Evolutionary conservation across 2,329 filamentous ascomycete species (phyloP), one percentile per base, ranked within the genome.

Genomic region (Diaporthe sp.): DNA sequence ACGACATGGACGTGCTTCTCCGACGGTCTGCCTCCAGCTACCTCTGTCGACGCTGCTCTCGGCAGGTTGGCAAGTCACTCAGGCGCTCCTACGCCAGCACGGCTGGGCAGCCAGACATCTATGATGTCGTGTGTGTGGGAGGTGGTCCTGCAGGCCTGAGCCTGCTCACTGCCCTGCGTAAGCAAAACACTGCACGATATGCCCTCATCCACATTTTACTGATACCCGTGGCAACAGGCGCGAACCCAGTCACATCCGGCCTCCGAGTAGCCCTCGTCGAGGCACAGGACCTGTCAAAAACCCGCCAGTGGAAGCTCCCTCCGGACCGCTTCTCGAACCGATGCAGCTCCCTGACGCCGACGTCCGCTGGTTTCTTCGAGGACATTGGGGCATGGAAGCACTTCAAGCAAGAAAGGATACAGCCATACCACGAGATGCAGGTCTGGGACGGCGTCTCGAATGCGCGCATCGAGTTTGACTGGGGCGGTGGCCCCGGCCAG

Each of bases 361-460:
- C 94, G 0, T 98, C 96, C 0, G 93, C 95, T n/a, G 89, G 88
- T 4, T 98, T 97, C 81, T 89, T 98, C 77, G 89, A 94, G 81
- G 87, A 89, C 6, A 97, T 98, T 76, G 97, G 96, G 49, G 95
- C 94, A 68, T 98, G 96, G 97, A 82, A 88, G 9, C 92, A 97
- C 81, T 87, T 98, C 76, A 89, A 94, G 79, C 86, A 88, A 57
- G 87, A 91, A 8, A 92, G 97, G 44, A 91, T 97, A 46, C 96
- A 98, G 86, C 90, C 92, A 0, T 99, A 98, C 84, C 93, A 97
- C 76, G 94, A 96, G 80, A 99, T 99, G 97, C 94, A 98, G 83
- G 97, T 98, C 44, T 99, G 97, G 97, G 97, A 99, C 83, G 97
- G 96, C 77, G 91, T 98, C 74, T 94, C 94, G 55, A 95, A 92